Conservation (phyloP, 257 asterid species). For the Datura wrightii region DNA sequence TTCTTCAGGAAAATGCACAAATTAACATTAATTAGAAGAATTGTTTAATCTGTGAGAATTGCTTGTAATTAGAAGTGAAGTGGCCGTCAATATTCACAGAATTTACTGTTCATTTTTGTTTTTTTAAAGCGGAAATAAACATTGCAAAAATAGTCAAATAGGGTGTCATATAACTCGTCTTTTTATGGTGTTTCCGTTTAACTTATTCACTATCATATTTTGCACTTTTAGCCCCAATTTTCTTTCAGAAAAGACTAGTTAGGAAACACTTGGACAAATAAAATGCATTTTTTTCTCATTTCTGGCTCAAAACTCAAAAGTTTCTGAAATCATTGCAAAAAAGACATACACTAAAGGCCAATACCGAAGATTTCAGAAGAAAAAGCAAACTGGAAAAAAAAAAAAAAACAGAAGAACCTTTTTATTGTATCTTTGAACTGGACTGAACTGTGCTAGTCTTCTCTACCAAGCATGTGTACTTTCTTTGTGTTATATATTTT, state of each 20-base stretch:
- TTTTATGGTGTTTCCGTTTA: slow-evolving; percentile 2
- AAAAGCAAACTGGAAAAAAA: background rate
- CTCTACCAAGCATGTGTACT: background rate
- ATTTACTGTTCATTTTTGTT: background rate
- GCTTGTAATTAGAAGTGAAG: background rate
- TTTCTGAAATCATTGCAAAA: background rate
- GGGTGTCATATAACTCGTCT: background rate
- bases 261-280: slow-evolving; percentile 7
- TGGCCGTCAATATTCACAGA: slow-evolving; percentile 8
- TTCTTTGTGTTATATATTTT: no score
- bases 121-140: background rate
- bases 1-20: background rate
- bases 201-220: background rate
- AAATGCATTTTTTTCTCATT: background rate
- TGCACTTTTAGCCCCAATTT: slow-evolving; percentile 2
- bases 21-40: background rate
- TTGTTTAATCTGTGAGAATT: background rate
- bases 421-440: background rate
- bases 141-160: background rate
- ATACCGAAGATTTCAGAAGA: slow-evolving; percentile 19
- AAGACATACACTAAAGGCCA: slow-evolving; percentile 12
- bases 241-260: background rate
- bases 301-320: background rate
- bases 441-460: background rate
- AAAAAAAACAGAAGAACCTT: background rate